Conservation (phyloP, 2,329 filamentous ascomycete species). For the Fusarium guadeloupense region DNA sequence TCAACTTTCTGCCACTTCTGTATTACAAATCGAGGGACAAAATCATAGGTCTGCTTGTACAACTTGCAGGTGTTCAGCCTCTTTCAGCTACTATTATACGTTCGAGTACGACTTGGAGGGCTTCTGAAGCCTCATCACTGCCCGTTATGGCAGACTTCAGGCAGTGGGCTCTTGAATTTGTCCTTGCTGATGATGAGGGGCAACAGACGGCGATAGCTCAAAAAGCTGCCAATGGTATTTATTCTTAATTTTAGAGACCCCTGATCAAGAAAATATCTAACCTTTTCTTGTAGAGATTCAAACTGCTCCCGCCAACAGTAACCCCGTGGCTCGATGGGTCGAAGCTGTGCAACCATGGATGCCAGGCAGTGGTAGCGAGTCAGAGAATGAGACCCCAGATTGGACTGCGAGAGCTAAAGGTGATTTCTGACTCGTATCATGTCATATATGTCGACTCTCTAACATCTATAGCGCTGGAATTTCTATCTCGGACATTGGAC, state of each 20-base stretch:
- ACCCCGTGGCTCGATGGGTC: constrained; percentile 63
- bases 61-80: not conserved
- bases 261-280: constrained; percentile 17
- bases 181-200: constrained; percentile 60
- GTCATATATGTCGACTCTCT: not conserved
- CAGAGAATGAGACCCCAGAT: constrained; percentile 56
- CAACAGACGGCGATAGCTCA: constrained; percentile 53
- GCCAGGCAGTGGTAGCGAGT: constrained; percentile 52
- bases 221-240: constrained; percentile 56
- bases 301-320: constrained; percentile 53
- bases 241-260: not conserved
- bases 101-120: not conserved
- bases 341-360: constrained; percentile 66
- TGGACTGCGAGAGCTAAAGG: constrained; percentile 64
- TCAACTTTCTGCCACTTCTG: constrained; percentile 32
- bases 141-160: constrained; percentile 59
- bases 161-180: constrained; percentile 63
- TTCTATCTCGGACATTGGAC: constrained; percentile 63
- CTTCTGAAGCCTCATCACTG: not conserved
- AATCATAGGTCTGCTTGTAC: not conserved
- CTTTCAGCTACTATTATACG: not conserved
- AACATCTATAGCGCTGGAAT: constrained; percentile 59
- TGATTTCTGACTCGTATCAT: constrained; percentile 31
- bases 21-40: constrained; percentile 17
- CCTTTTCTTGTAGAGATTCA: constrained; percentile 53